Base-by-base conservation (phyloP, 768 basidiomycete genomes). In the Leccinum ochraceum region DNA sequence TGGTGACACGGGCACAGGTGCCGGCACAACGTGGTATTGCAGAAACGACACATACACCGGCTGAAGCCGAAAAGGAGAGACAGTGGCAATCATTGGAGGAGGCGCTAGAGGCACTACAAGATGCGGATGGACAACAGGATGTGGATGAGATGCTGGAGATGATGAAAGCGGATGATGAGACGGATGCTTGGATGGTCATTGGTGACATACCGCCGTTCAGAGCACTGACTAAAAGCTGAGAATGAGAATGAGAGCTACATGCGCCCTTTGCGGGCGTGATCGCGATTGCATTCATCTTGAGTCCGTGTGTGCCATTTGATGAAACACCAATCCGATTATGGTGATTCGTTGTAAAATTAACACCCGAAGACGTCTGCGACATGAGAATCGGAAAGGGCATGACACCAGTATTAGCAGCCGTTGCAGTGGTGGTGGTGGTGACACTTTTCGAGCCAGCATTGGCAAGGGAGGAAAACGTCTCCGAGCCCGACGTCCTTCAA, bases 311-410 rank as follows among this genome's bases (percentile, higher is more conserved):
- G 24, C 3, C 24, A 24, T 24, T 3, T 24, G 24, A 24, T 24
- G 24, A 24, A 24, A 3, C 24, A 24, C 24, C 24, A 24, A 24
- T 24, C 24, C 24, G 24, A 24, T 24, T 24, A 24, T 24, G 24
- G 24, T 24, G 24, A 24, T 24, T 24, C 24, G 24, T 24, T 24
- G 24, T 24, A 24, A 24, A 24, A 24, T 24, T 48, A 13, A 5
- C 16, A 51, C 28, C 58, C 55, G 59, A 50, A 13, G 16, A 22
- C 4, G 37, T 39, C n/a, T 37, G 59, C 32, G 69, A 55, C 14
- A 54, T 62, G 17, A 69, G 61, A 9, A 69, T 69, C 13, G 69
- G 67, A n/a, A 69, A 69, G 4, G 69, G 69, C 34, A n/a, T 24
- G 24, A 24, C 24, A 24, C 24, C 24, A 24, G 24, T 24, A 3